Conservation (phyloP, 2,329 filamentous ascomycete genomes). For the Orbilia quercus region DNA sequence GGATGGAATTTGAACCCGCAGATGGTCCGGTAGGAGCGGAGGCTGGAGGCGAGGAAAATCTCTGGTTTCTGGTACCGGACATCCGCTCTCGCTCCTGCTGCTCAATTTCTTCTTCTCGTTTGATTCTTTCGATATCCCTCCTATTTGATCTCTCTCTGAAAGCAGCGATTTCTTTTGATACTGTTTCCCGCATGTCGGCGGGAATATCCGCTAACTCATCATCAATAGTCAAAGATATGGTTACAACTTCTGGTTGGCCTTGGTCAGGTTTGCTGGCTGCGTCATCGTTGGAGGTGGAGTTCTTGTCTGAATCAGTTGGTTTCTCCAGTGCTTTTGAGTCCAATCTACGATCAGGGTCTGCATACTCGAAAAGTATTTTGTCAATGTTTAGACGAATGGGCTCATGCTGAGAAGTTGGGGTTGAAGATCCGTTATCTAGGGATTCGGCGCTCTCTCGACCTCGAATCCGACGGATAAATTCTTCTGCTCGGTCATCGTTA, state of each 20-base stretch:
- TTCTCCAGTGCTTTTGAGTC: slow-evolving; percentile 36
- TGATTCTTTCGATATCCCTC: slow-evolving; percentile 86
- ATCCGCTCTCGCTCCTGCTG: slow-evolving; percentile 82
- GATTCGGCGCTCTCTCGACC: slow-evolving; percentile 26
- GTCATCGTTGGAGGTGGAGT: slow-evolving; percentile 67
- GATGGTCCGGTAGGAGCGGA: slow-evolving; percentile 72
- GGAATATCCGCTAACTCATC: slow-evolving; percentile 97
- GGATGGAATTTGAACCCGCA: slow-evolving; percentile 77
- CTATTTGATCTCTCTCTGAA: slow-evolving; percentile 92
- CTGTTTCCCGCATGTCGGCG: slow-evolving; percentile 92
- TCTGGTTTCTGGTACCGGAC: slow-evolving; percentile 71
- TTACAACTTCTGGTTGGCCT: slow-evolving; percentile 80
- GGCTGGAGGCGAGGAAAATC: slow-evolving; percentile 77
- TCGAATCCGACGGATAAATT: slow-evolving; percentile 58
- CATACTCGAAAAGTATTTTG: slow-evolving; percentile 76
- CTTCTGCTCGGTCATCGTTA: slow-evolving; percentile 61
- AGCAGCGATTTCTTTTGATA: slow-evolving; percentile 90
- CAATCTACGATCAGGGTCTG: slow-evolving; percentile 67
- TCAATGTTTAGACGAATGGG: slow-evolving; percentile 75
- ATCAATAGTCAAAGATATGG: slow-evolving; percentile 85
- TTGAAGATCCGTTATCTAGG: slow-evolving; percentile 68
- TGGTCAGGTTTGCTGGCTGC: slow-evolving; percentile 74
- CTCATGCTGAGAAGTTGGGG: slow-evolving; percentile 72
- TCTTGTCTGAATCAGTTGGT: slow-evolving; percentile 66
- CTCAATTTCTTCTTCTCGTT: slow-evolving; percentile 91